phyloP scores from a whole-genome alignment of 345 rosid genomes.

The Citrus medica region DNA sequence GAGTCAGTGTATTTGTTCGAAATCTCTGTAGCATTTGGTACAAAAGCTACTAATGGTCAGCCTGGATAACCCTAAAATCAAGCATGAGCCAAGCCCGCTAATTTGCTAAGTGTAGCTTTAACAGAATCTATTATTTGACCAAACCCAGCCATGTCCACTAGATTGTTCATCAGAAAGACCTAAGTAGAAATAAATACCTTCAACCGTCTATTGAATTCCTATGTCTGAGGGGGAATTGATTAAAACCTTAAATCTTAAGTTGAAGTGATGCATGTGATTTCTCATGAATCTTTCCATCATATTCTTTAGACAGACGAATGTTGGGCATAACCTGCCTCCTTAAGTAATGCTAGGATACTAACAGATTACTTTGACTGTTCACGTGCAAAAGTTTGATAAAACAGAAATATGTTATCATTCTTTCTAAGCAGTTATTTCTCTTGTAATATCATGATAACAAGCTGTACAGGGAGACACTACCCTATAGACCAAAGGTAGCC shows the following conservation, averaged over 20 bases:
- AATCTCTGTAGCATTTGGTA: not conserved
- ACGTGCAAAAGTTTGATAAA: no score
- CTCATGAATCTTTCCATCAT: not conserved
- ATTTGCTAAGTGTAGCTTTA: not conserved
- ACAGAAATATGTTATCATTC: no score
- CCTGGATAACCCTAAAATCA: not conserved
- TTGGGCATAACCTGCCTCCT: not conserved
- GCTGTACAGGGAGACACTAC: not conserved
- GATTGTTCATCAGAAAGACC: not conserved
- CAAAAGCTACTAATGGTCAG: not conserved
- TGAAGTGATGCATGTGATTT: not conserved
- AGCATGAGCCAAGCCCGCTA: not conserved
- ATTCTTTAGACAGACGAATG: not conserved
- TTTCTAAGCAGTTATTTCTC: not conserved
- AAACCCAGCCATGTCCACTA: not conserved
- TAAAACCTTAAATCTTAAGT: not conserved
- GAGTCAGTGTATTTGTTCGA: not conserved
- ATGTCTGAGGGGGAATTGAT: not conserved
- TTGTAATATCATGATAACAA: not conserved
- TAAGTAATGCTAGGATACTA: not conserved
- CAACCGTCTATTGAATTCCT: not conserved
- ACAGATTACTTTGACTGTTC: not conserved
- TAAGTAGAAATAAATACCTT: not conserved
- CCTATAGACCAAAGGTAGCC: not conserved
- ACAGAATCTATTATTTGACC: not conserved